Percentiles rank a stretch among this genome's conserved stretches.
Evolutionary conservation across 495 filamentous ascomycete species (phyloP).

Genomic region (Tuber magnatum): DNA sequence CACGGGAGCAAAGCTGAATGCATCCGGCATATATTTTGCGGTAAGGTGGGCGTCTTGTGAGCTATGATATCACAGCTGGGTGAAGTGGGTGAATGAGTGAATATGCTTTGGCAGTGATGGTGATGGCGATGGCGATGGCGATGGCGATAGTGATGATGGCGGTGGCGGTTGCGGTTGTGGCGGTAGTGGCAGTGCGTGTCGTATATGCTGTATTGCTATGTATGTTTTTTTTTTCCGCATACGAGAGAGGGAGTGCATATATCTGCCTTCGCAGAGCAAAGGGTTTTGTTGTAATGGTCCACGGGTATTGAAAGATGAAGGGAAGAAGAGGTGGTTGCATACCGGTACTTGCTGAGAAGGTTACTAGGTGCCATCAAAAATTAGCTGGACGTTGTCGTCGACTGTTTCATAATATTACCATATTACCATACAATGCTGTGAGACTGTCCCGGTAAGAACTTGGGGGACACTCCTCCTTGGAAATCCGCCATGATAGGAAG

Average conservation of each 20-base stretch:
- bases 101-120: background rate
- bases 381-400: background rate
- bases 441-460: background rate
- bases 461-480: no score
- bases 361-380: background rate
- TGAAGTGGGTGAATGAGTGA: background rate
- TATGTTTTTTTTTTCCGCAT: background rate
- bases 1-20: background rate
- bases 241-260: background rate
- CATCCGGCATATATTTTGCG: background rate
- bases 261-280: background rate
- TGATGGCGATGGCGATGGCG: background rate
- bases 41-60: background rate
- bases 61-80: background rate
- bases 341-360: background rate
- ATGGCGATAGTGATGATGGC: background rate
- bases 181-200: background rate
- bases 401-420: background rate
- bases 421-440: background rate
- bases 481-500: no score
- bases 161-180: no score
- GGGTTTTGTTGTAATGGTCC: background rate
- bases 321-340: background rate
- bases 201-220: background rate
- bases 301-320: background rate